Evolutionary conservation across 139 green algal genomes (phyloP).

Genomic region (Picochlorum sp.): DNA sequence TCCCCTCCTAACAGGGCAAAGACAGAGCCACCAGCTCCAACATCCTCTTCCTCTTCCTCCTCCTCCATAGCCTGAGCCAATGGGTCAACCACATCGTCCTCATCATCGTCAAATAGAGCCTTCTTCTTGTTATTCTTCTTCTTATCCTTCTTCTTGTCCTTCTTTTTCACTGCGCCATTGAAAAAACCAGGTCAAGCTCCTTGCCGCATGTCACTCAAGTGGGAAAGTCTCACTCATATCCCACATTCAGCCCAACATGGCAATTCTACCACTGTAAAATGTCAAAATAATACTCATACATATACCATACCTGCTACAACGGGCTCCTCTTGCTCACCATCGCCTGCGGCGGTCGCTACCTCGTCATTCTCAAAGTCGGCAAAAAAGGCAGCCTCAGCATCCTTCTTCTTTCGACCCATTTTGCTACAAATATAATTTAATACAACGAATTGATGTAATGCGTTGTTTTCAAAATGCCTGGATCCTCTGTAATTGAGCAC

Average conservation of each 20-base stretch:
- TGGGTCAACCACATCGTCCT: not conserved
- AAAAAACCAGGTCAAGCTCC: not conserved
- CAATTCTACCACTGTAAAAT: not conserved
- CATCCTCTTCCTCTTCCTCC: constrained; percentile 6
- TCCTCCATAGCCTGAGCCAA: not conserved
- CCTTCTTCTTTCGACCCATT: constrained; percentile 19
- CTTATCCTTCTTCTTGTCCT: constrained; percentile 11
- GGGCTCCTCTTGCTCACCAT: not conserved
- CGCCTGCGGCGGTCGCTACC: not conserved
- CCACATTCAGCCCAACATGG: not conserved
- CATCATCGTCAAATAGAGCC: not conserved
- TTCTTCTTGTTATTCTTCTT: too few relatives aligned
- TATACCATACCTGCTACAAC: not conserved
- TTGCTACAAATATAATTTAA: not conserved
- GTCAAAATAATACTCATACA: not conserved
- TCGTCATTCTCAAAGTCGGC: constrained; percentile 2
- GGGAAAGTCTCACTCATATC: not conserved
- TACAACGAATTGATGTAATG: too few relatives aligned
- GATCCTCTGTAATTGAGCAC: too few relatives aligned
- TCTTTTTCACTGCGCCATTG: not conserved
- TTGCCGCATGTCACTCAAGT: not conserved
- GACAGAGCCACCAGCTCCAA: not conserved
- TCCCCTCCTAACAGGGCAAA: constrained; percentile 26
- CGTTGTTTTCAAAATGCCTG: too few relatives aligned
- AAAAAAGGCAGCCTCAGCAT: constrained; percentile 11